Evolutionary conservation across 208 protist species (phyloP), one percentile per base, ranked within the genome.

Genomic region (Naegleria lovaniensis): DNA sequence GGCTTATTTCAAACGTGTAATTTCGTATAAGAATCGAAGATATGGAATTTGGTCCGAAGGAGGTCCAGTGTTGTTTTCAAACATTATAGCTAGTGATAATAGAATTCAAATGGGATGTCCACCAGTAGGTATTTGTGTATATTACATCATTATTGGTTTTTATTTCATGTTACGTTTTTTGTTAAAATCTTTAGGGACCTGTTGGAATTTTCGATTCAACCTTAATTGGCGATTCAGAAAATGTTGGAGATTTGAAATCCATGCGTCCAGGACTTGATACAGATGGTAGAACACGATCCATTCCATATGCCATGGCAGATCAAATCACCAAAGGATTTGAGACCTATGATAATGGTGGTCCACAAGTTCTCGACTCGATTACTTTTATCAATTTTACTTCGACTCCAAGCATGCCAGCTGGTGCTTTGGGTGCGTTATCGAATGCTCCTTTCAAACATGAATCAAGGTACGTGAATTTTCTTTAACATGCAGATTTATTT

Each of bases 341-440:
- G 15, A 84, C n/a, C 7, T 84, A 84, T 84, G 76, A 84, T 84
- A 84, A 84, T 84, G 76, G 76, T 13, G 76, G 76, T 36, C n/a
- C 76, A 19, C n/a, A 84, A 84, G 36, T 41, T 40, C 7, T 40
- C 5, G 7, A 36, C 36, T 41, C 36, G 36, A 16, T 84, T 16
- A 84, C 76, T 40, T 84, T 36, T 16, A 39, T 5, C 7, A 84
- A 84, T 36, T 84, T 41, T 39, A 16, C 40, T 39, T 5, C 11
- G 15, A 36, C 36, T 16, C 4, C 5, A 5, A 7, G 13, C 5
- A 84, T 19, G 29, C 9, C n/a, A 84, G 76, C 76, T 41, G 76
- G 76, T 40, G 4, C 7, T 58, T 58, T 58, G 51, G 5, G 9
- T 19, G 51, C 15, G 9, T 15, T n/a, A n/a, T n/a, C n/a, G n/a